Conservation (phyloP, 257 asterid genomes). For the Apocynum venetum region DNA sequence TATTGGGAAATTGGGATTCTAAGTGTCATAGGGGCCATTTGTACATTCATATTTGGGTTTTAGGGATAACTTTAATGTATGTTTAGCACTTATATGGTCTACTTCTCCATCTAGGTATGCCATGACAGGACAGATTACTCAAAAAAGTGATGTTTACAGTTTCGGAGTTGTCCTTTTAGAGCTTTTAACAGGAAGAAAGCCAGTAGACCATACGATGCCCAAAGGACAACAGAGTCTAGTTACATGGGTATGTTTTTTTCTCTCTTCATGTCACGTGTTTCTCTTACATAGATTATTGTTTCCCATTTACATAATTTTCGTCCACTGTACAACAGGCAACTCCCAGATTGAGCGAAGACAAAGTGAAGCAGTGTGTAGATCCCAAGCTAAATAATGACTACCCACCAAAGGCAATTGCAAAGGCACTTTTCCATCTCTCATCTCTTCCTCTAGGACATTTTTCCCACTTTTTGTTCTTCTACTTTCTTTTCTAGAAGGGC, state of each 20-base stretch:
- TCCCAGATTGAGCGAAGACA: constrained; percentile 89
- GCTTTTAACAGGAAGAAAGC: constrained; percentile 79
- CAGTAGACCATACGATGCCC: constrained; percentile 95
- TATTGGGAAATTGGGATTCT: background rate
- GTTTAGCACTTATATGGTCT: background rate
- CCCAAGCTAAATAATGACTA: constrained; percentile 65
- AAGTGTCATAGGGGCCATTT: background rate
- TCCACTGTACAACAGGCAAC: constrained; percentile 54
- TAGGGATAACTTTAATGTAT: background rate
- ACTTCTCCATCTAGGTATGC: constrained; percentile 50
- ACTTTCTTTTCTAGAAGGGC: background rate
- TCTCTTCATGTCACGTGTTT: background rate
- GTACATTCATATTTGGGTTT: background rate
- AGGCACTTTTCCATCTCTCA: constrained; percentile 35
- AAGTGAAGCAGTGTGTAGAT: constrained; percentile 91
- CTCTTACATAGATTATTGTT: background rate
- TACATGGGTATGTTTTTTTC: constrained; percentile 54
- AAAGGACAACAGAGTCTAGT: constrained; percentile 91
- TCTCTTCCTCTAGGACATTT: background rate
- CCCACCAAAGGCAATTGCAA: constrained; percentile 85
- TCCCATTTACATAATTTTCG: background rate
- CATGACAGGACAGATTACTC: constrained; percentile 88
- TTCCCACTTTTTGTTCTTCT: background rate
- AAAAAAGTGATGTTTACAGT: constrained; percentile 84
- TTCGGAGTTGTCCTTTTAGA: constrained; percentile 82